Base-by-base conservation (phyloP, 495 filamentous ascomycete species). In the Hypoxylon fragiforme region DNA sequence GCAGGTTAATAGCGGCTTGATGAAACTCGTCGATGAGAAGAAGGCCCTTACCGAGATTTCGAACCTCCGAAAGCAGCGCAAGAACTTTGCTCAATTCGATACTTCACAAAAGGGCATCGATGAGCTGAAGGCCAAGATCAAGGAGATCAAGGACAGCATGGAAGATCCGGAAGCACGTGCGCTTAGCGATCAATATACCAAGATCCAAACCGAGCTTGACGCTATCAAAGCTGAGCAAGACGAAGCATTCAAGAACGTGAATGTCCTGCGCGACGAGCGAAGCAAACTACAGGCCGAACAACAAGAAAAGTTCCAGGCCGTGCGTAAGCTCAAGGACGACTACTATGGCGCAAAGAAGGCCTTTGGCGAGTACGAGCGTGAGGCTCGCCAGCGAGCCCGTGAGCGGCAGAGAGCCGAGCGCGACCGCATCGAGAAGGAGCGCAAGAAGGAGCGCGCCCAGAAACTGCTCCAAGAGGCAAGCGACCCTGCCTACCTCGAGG, bases 21-120 rank as follows among this genome's bases (percentile, higher is more conserved):
- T 97, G 85, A 94, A 90, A 64, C 70, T 99, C 47, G 95, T 97
- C 3, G 94, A 97, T 54, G 95, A 97, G 82, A 92, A 89, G 80
- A 97, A 95, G 80, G 88, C 91, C 3, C 77, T 97, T 1, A 70
- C 80, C 14, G 90, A 96, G 57, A 84, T 95, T 47, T 86, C 86
- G 38, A 88, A 72, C 69, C 75, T 97, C 55, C 84, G 88, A 67
- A 95, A 91, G 78, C 85, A 88, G 69, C 86, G 87, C 71, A 97
- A 96, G 84, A 85, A 81, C 70, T 96, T 97, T 63, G 84, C 83
- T 38, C 81, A 82, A 28, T 85, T 97, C 64, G 89, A 92, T 14
- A 85, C 88, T 30, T 74, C 79, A 15, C 88, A 97, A 71, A 90
- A 90, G 77, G 77, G 75, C 16, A 97, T 98, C 66, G 86, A 92